Percentiles rank a stretch among this genome's conserved stretches.
phyloP scores from a whole-genome alignment of 2,329 filamentous ascomycete species.

The Chaetomium strumarium region DNA sequence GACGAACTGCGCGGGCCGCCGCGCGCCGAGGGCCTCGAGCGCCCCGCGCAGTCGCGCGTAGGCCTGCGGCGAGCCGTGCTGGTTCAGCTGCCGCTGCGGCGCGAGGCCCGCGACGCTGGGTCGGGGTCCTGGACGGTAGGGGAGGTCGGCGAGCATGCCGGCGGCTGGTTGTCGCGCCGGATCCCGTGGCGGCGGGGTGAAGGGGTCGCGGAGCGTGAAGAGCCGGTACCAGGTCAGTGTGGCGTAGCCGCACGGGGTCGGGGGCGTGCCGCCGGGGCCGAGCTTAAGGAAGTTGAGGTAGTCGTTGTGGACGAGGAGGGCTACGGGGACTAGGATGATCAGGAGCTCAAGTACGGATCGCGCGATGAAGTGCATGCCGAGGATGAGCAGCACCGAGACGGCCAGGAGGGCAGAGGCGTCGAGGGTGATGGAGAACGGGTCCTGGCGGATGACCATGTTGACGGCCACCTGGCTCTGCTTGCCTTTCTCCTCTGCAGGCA shows the following conservation, averaged over 20 bases:
- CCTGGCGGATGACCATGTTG: conserved; percentile 42
- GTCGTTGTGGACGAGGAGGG: conserved; percentile 58
- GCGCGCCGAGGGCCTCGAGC: conserved; percentile 45
- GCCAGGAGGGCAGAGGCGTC: conserved; percentile 44
- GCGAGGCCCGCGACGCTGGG: conserved; percentile 70
- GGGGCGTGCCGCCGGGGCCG: conserved; percentile 74
- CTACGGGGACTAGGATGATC: conserved; percentile 43
- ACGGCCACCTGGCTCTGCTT: conserved; percentile 26
- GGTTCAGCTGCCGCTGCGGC: conserved; percentile 72
- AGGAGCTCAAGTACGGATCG: conserved; percentile 43
- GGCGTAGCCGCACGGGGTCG: conserved; percentile 66
- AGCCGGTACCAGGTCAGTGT: conserved; percentile 67
- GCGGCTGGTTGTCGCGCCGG: conserved; percentile 44
- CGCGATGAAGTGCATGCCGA: conserved; percentile 47
- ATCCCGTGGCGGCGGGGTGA: conserved; percentile 50
- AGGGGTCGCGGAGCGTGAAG: conserved; percentile 66
- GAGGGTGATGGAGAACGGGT: conserved; percentile 48
- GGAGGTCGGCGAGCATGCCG: conserved; percentile 57
- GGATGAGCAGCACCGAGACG: conserved; percentile 40
- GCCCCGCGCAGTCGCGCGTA: conserved; percentile 50
- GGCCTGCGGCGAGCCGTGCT: conserved; percentile 50
- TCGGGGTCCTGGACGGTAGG: conserved; percentile 55
- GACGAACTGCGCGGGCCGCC: conserved; percentile 44
- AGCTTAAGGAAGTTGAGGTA: conserved; percentile 71
- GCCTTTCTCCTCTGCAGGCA: conserved; percentile 12